phyloP scores from a whole-genome alignment of 345 rosid genomes.

The Moricandia arvensis region DNA sequence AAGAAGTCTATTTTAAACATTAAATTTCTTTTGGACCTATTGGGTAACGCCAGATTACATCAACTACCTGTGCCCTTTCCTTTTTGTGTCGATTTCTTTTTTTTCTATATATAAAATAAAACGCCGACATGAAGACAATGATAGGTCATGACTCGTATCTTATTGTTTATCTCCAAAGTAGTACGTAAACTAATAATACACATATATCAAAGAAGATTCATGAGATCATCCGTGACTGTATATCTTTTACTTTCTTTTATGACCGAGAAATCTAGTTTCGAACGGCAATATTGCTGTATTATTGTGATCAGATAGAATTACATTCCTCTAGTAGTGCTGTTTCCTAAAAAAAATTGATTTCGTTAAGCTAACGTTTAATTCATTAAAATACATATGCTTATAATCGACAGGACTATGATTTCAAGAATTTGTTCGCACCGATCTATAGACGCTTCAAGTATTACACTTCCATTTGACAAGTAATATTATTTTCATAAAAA shows the following conservation, averaged over 20 bases:
- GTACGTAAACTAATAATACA: slow-evolving; percentile 20
- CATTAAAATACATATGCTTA: background rate
- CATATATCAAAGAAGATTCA: slow-evolving; percentile 33
- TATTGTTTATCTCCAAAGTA: slow-evolving; percentile 32
- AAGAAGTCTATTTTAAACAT: slow-evolving; percentile 17
- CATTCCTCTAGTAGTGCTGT: background rate
- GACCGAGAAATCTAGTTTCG: background rate
- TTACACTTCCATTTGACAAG: background rate
- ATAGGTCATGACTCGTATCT: slow-evolving; percentile 36
- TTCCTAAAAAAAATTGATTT: background rate
- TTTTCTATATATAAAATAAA: slow-evolving; percentile 21
- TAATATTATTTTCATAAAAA: background rate
- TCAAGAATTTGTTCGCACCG: slow-evolving; percentile 7
- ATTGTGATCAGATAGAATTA: background rate
- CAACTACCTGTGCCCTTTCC: slow-evolving; percentile 16
- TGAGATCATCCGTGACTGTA: slow-evolving; percentile 17
- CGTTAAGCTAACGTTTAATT: background rate
- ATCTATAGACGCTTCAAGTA: slow-evolving; percentile 4
- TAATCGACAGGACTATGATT: slow-evolving; percentile 13
- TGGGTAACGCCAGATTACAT: slow-evolving; percentile 27
- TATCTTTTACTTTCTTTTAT: background rate
- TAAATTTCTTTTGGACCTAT: slow-evolving; percentile 21
- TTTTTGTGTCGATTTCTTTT: background rate
- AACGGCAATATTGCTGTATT: background rate
- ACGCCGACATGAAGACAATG: slow-evolving; percentile 38